Evolutionary conservation across 148 eudicot species (phyloP), one percentile per base, ranked within the genome.

Genomic region (Vaccinium darrowii): DNA sequence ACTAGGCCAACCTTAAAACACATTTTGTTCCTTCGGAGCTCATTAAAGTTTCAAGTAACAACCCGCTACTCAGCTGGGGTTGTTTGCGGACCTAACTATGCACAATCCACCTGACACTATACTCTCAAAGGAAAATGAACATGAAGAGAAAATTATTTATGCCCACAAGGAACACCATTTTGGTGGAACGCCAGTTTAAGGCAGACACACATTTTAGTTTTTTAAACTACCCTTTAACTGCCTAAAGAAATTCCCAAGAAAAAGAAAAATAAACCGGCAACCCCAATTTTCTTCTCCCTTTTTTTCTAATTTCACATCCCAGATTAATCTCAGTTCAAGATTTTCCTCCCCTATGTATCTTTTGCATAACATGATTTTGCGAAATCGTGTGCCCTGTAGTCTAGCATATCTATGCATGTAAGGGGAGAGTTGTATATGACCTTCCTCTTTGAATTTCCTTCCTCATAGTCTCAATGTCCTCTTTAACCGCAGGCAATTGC

Each of bases 391-490:
- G 47, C 47, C 47, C 47, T 43, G 47, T 43, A 43, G 7, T 43
- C 47, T 5, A 43, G 47, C 47, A 43, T 43, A 43, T 43, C 47
- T 43, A 43, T 43, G 47, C 0, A 43, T 43, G 47, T 43, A 5
- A 43, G 47, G 47, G 47, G 47, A 43, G 58, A 60, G n/a, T 84
- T 39, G 56, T 23, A 58, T 72, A 73, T 4, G 69, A 96, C 98
- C 97, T 97, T 90, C 98, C 99, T 88, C 88, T 89, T 19, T 87
- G 86, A 8, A 96, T 86, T 39, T 95, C 95, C 14, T 87, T 90
- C 19, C 79, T 90, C 90, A 91, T 82, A 23, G 81, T 52, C 51
- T 93, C 92, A 81, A 93, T 87, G 65, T 94, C 94, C 47, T 88
- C 89, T 79, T 88, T 91, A 49, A 95, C 81, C 39, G 78, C 90